Percentiles rank a stretch among this genome's conserved stretches.
Evolutionary conservation across 805 yeast genomes (phyloP).

Genomic region (Priceomyces carsonii): DNA sequence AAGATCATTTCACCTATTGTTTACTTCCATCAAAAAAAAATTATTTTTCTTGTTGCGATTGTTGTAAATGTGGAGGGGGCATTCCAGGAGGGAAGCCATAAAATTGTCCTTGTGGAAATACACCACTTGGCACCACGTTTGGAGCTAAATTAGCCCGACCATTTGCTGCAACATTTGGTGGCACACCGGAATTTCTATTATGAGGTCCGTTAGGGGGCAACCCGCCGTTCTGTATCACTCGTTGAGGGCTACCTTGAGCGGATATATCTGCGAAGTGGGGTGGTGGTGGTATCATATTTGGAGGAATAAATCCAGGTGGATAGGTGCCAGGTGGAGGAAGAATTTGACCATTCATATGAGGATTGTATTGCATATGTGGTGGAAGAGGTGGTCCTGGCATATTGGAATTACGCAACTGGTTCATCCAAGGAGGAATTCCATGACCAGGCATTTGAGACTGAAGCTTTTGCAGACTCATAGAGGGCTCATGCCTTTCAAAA

Average conservation of each 20-base stretch:
- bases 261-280: conserved; percentile 14
- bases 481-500: too few species aligned
- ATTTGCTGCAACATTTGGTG: conserved; percentile 13
- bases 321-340: conserved; percentile 7
- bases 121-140: conserved; percentile 8
- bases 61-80: conserved; percentile 13
- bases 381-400: conserved; percentile 13
- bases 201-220: background rate
- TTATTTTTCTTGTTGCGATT: conserved; percentile 16
- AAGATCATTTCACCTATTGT: too few species aligned
- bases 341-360: conserved; percentile 8
- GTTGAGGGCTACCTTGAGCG: background rate
- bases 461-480: too few species aligned
- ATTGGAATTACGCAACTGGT: too few species aligned
- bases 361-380: conserved; percentile 14
- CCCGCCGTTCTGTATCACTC: background rate
- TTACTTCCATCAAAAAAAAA: too few species aligned
- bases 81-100: conserved; percentile 17
- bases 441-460: too few species aligned
- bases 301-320: conserved; percentile 28
- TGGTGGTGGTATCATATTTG: conserved; percentile 19
- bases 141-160: too few species aligned
- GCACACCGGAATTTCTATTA: conserved; percentile 7
- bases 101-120: conserved; percentile 11
- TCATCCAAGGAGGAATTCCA: conserved; percentile 28